Conservation (phyloP, 805 yeast species). For the Ogataea parapolymorpha region DNA sequence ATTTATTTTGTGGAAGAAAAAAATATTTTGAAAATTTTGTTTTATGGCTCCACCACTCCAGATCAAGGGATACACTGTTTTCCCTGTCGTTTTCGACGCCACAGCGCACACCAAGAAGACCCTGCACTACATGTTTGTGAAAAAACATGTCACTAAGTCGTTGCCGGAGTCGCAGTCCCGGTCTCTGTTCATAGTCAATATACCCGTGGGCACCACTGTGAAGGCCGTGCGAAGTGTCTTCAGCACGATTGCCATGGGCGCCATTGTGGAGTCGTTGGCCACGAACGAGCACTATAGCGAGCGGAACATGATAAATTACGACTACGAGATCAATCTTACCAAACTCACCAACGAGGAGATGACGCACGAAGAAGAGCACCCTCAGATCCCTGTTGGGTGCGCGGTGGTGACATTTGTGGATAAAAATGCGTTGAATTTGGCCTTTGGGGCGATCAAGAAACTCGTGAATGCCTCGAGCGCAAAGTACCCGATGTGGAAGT, state of each 20-base stretch:
- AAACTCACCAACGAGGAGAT: slow-evolving; percentile 54
- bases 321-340: slow-evolving; percentile 50
- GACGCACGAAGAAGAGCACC: slow-evolving; percentile 30
- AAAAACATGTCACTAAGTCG: slow-evolving; percentile 53
- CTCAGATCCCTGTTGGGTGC: slow-evolving; percentile 67
- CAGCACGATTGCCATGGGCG: slow-evolving; percentile 56
- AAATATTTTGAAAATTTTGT: not conserved
- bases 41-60: slow-evolving; percentile 17
- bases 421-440: slow-evolving; percentile 59
- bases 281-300: slow-evolving; percentile 33
- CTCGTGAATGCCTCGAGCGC: slow-evolving; percentile 27
- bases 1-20: not conserved
- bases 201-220: slow-evolving; percentile 62
- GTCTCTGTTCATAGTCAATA: slow-evolving; percentile 70
- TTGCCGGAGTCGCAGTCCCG: slow-evolving; percentile 45
- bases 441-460: slow-evolving; percentile 60
- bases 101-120: slow-evolving; percentile 23
- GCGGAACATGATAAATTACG: slow-evolving; percentile 30
- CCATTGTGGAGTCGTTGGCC: slow-evolving; percentile 49
- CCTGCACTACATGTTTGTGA: slow-evolving; percentile 59
- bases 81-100: slow-evolving; percentile 45
- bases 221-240: slow-evolving; percentile 55
- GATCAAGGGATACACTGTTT: slow-evolving; percentile 55
- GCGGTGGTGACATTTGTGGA: slow-evolving; percentile 76
- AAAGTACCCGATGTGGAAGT: slow-evolving; percentile 40